Percentiles rank a stretch among this genome's conserved stretches.
Conservation (phyloP, 805 yeast species). For the Candida tallmaniae region DNA sequence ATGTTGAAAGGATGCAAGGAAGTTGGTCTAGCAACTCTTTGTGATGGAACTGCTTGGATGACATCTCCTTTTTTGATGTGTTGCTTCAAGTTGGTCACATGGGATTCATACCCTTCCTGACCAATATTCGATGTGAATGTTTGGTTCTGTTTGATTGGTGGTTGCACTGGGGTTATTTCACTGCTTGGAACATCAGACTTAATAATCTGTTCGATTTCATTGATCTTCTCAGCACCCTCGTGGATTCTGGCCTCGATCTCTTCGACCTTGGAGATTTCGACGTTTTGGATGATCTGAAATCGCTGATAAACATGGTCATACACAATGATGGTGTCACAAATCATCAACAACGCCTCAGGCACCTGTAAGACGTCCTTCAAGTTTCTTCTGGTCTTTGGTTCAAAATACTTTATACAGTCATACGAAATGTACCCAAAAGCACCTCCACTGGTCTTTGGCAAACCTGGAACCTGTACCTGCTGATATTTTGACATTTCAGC, state of each 20-base stretch:
- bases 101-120: slow-evolving; percentile 84
- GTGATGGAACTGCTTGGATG: slow-evolving; percentile 97
- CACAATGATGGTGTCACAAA: slow-evolving; percentile 85
- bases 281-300: slow-evolving; percentile 83
- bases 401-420: slow-evolving; percentile 95
- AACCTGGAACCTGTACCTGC: slow-evolving; percentile 76
- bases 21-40: slow-evolving; percentile 93
- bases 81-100: slow-evolving; percentile 67
- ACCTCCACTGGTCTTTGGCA: slow-evolving; percentile 87
- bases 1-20: slow-evolving; percentile 94
- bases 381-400: slow-evolving; percentile 77
- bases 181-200: slow-evolving; percentile 40
- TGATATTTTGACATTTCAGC: slow-evolving; percentile 59
- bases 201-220: slow-evolving; percentile 48
- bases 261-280: slow-evolving; percentile 38
- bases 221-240: slow-evolving; percentile 54
- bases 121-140: slow-evolving; percentile 86
- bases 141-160: slow-evolving; percentile 62
- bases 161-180: slow-evolving; percentile 64
- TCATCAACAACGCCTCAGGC: slow-evolving; percentile 91
- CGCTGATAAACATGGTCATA: slow-evolving; percentile 93
- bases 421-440: slow-evolving; percentile 95
- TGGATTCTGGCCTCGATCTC: slow-evolving; percentile 44
- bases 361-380: slow-evolving; percentile 75
- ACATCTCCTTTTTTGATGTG: slow-evolving; percentile 91